Evolutionary conservation across 2,329 filamentous ascomycete genomes (phyloP), one percentile per base, ranked within the genome.

Genomic region (Fusarium torulosum): DNA sequence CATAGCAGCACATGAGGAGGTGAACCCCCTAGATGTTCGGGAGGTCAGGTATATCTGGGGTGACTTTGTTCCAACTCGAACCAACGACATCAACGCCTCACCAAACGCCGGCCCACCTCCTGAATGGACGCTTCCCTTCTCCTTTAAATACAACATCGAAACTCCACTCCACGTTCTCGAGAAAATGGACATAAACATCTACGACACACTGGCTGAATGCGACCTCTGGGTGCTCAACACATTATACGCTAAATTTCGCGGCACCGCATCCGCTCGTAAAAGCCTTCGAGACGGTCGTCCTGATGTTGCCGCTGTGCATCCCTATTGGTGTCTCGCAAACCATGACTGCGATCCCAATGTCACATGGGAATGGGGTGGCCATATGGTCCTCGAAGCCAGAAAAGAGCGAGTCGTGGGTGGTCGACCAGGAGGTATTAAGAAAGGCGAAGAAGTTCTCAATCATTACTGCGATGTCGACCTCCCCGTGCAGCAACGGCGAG

Each of bases 331-430:
- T 79, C 84, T 98, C 29, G 94, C 95, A 27, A 99, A 99, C 75
- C 96, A 99, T 77, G 93, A 94, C 77, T 99, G 96, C 79, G 90
- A 97, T 75, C 96, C 96, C 10, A 97, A 97, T 77, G 94, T 98
- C 38, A 87, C 87, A 5, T 99, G 96, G 96, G 92, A 97, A 74
- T 97, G 94, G 93, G 89, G 91, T 27, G 92, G 91, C 1, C 86
- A 85, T 52, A 94, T 96, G 85, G 86, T 87, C 35, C 87, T 96
- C 61, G 88, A 83, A 82, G 87, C 88, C 3, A 82, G 89, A 46
- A 82, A 88, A 64, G 80, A 84, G 66, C 81, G 87, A 37, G 82
- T 91, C 6, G 79, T 85, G 7, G 85, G 85, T 75, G 72, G 76
- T 38, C 72, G 71, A 2, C 77, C 79, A 2, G 85, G 85, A 1